Conservation (phyloP, 805 yeast species). For the Priceomyces fermenticarens region DNA sequence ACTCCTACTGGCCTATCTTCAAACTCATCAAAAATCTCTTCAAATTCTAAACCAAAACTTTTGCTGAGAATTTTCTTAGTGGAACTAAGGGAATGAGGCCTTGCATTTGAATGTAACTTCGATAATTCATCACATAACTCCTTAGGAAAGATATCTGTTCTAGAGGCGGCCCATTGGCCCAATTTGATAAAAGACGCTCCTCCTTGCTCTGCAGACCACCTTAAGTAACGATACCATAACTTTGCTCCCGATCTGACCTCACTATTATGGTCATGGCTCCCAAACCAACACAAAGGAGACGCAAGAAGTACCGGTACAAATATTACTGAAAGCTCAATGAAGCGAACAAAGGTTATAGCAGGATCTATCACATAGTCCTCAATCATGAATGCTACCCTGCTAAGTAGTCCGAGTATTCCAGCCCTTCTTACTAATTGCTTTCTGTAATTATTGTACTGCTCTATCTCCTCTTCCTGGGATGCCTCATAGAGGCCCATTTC, state of each 20-base stretch:
- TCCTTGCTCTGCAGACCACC: slow-evolving; percentile 71
- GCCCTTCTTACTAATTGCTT: slow-evolving; percentile 16
- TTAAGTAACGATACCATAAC: slow-evolving; percentile 67
- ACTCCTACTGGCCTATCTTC: slow-evolving; percentile 79
- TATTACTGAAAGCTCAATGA: slow-evolving; percentile 60
- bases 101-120: slow-evolving; percentile 77
- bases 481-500: slow-evolving; percentile 64
- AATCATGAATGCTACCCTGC: slow-evolving; percentile 39
- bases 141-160: slow-evolving; percentile 87
- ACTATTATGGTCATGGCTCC: slow-evolving; percentile 39
- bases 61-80: slow-evolving; percentile 59
- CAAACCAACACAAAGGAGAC: slow-evolving; percentile 65
- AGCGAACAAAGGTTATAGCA: slow-evolving; percentile 60
- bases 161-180: slow-evolving; percentile 99
- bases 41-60: slow-evolving; percentile 57
- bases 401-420: slow-evolving; percentile 23
- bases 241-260: slow-evolving; percentile 56
- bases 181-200: slow-evolving; percentile 91
- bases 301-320: slow-evolving; percentile 67
- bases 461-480: slow-evolving; percentile 54
- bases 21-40: slow-evolving; percentile 80
- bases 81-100: slow-evolving; percentile 60
- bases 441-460: slow-evolving; percentile 35
- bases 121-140: slow-evolving; percentile 77
- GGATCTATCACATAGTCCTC: slow-evolving; percentile 68